Evolutionary conservation across 352 stramenopile species (phyloP).

Genomic region (Globisporangium solare): DNA sequence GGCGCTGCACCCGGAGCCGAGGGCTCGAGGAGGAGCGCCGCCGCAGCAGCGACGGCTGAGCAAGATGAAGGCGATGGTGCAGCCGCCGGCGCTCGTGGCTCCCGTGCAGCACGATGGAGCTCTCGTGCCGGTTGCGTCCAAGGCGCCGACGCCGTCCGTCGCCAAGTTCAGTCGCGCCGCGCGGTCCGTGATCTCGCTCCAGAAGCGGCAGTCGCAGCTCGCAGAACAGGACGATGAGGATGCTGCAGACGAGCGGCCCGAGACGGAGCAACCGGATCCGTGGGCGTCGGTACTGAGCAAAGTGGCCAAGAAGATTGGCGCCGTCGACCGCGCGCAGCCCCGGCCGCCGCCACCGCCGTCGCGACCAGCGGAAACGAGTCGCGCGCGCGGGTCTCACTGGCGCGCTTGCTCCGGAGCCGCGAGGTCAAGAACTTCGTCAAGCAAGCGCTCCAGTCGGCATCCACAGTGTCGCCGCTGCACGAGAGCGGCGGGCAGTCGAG

Average conservation of each 20-base stretch:
- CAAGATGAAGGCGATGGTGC: conserved; percentile 8
- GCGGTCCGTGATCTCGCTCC: conserved; percentile 27
- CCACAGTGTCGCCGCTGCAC: neutral
- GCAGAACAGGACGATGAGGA: conserved; percentile 5
- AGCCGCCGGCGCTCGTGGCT: neutral
- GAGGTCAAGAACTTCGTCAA: conserved; percentile 61
- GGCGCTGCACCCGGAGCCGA: neutral
- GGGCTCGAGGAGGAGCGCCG: neutral
- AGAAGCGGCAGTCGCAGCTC: neutral
- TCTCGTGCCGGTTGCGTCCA: too few relatives aligned
- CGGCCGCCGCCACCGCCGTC: neutral
- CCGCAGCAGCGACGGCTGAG: neutral
- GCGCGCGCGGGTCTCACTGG: conserved; percentile 31
- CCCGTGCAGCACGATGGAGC: neutral
- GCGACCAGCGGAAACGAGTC: neutral
- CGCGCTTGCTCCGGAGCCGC: conserved; percentile 44
- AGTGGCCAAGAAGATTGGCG: conserved; percentile 16
- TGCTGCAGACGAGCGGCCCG: neutral
- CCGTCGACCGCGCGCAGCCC: neutral
- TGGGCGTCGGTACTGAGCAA: conserved; percentile 29
- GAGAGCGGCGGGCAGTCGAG: conserved; percentile 32
- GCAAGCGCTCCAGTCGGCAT: neutral
- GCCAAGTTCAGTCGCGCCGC: conserved; percentile 25
- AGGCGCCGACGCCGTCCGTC: neutral
- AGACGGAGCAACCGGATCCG: conserved; percentile 15